A percentile compares a stretch with the other conserved stretches of the same genome.
Evolutionary conservation across 2,329 filamentous ascomycete genomes (phyloP).

Genomic region (Alternaria sp.): DNA sequence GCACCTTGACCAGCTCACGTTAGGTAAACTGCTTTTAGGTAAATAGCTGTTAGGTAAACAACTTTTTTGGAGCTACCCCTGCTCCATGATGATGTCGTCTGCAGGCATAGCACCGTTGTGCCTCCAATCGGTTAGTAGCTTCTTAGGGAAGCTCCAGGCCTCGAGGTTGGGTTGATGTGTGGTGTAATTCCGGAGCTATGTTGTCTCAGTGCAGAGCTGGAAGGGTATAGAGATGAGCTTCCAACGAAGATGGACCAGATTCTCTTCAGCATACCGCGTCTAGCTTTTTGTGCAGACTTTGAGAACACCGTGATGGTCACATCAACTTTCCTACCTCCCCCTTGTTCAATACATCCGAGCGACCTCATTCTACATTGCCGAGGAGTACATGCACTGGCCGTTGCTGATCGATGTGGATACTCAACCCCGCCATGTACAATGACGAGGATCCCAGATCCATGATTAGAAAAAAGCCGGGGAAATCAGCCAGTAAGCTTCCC

Average conservation of each 20-base stretch:
- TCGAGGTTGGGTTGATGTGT: slow-evolving; percentile 13
- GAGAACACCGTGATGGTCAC: slow-evolving; percentile 27
- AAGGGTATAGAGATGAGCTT: not conserved
- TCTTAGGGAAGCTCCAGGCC: slow-evolving; percentile 14
- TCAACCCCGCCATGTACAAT: slow-evolving; percentile 40
- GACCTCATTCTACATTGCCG: not conserved
- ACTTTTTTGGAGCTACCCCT: slow-evolving; percentile 38
- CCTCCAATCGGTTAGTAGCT: slow-evolving; percentile 32
- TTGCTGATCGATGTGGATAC: slow-evolving; percentile 22
- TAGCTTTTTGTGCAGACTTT: not conserved
- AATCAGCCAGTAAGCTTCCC: slow-evolving; percentile 33
- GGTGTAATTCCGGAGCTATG: not conserved
- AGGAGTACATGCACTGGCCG: slow-evolving; percentile 8
- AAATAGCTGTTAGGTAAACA: slow-evolving; percentile 47
- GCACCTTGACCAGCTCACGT: slow-evolving; percentile 40
- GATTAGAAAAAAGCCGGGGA: not conserved
- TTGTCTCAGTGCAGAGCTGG: not conserved
- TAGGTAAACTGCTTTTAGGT: slow-evolving; percentile 50
- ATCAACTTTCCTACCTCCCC: not conserved
- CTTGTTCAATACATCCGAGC: not conserved
- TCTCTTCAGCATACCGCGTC: not conserved
- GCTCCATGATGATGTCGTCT: slow-evolving; percentile 29
- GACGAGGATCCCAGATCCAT: slow-evolving; percentile 21
- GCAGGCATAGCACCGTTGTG: slow-evolving; percentile 29
- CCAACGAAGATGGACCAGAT: not conserved